Evolutionary conservation across 805 yeast species (phyloP).

Genomic region (Schwanniomyces occidentalis): DNA sequence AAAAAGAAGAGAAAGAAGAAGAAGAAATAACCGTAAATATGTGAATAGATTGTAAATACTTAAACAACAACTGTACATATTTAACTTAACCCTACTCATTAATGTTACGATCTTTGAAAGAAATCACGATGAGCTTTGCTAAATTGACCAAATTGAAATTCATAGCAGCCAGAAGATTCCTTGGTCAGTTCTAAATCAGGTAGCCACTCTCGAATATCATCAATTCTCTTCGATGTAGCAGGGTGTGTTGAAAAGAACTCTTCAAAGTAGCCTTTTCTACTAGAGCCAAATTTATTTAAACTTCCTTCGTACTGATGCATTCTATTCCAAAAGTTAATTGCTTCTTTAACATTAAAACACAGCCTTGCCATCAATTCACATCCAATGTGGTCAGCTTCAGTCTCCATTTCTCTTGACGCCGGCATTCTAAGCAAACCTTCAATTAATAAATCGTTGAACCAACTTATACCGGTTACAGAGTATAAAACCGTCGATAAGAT

Average conservation of each 20-base stretch:
- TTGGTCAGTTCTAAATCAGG: constrained; percentile 51
- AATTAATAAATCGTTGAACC: constrained; percentile 52
- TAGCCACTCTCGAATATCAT: constrained; percentile 67
- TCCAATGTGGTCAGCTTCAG: constrained; percentile 95
- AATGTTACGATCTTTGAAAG: constrained; percentile 9
- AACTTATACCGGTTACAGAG: constrained; percentile 59
- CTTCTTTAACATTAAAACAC: constrained; percentile 77
- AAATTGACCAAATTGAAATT: constrained; percentile 19
- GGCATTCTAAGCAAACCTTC: constrained; percentile 70
- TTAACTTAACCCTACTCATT: constrained; percentile 5
- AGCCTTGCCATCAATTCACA: constrained; percentile 87
- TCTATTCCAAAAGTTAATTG: constrained; percentile 78
- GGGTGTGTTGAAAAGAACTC: constrained; percentile 91
- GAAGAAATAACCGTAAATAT: constrained; percentile 14
- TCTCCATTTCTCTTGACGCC: constrained; percentile 89
- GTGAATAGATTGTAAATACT: constrained; percentile 3
- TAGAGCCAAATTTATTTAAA: constrained; percentile 36
- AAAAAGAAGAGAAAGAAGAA: constrained; percentile 4
- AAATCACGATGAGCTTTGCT: constrained; percentile 14
- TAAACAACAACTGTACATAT: too few species aligned
- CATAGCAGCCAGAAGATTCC: constrained; percentile 44
- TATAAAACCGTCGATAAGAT: constrained; percentile 53
- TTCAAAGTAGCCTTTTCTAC: constrained; percentile 32
- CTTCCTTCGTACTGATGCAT: constrained; percentile 54
- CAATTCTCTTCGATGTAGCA: constrained; percentile 68